Evolutionary conservation across 805 yeast genomes (phyloP).

Genomic region (Ogataea degrootiae): DNA sequence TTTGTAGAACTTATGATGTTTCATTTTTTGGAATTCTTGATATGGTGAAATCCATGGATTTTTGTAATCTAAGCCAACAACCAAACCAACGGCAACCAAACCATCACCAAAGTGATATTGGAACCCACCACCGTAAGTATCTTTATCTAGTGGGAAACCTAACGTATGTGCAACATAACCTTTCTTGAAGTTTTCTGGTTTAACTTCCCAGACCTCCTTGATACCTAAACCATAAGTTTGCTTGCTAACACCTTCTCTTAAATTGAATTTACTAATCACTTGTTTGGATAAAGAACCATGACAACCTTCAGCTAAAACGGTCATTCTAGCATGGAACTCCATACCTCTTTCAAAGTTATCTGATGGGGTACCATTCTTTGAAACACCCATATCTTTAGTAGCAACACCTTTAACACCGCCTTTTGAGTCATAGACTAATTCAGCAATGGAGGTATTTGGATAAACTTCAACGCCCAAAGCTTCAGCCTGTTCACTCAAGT

Average conservation of each 20-base stretch:
- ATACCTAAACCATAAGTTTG: conserved; percentile 96
- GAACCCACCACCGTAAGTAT: conserved; percentile 94
- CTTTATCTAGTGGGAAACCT: conserved; percentile 77
- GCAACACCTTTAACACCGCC: conserved; percentile 82
- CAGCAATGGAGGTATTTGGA: conserved; percentile 84
- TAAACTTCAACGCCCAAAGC: conserved; percentile 91
- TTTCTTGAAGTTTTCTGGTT: conserved; percentile 69
- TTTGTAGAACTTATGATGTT: conserved; percentile 81
- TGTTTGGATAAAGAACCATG: conserved; percentile 89
- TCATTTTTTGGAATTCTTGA: conserved; percentile 92
- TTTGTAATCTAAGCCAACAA: conserved; percentile 87
- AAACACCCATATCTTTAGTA: conserved; percentile 87
- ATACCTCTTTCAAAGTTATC: conserved; percentile 90
- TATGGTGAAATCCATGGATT: conserved; percentile 96
- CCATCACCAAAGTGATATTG: conserved; percentile 96
- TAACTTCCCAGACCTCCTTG: conserved; percentile 96
- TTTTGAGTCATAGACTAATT: conserved; percentile 59
- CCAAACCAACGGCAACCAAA: conserved; percentile 88
- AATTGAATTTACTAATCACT: conserved; percentile 59
- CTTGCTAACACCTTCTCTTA: conserved; percentile 59
- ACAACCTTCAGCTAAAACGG: conserved; percentile 96
- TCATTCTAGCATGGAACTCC: conserved; percentile 90
- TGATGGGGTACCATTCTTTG: conserved; percentile 70
- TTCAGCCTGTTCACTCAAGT: conserved; percentile 85
- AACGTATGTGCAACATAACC: conserved; percentile 84